Conservation (phyloP, 2,329 filamentous ascomycete genomes). For the Aspergillus tamarii region DNA sequence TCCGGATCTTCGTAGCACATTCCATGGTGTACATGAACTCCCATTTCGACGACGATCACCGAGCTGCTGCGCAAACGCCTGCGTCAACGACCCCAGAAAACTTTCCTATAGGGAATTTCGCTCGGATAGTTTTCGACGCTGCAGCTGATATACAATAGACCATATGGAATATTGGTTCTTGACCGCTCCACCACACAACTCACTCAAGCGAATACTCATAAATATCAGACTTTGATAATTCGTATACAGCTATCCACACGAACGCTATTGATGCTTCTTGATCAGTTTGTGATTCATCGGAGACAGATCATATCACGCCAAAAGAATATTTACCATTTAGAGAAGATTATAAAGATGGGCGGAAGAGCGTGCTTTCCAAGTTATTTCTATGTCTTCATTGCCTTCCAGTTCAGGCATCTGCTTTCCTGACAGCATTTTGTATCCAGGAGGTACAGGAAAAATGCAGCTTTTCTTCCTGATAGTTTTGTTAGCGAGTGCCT, state of each 20-base stretch:
- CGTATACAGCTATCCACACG: neutral
- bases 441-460: neutral
- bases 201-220: neutral
- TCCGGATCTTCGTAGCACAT: neutral
- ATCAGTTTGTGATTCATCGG: neutral
- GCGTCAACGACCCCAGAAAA: neutral
- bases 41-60: neutral
- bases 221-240: neutral
- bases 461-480: slow-evolving; percentile 9
- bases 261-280: neutral
- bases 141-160: slow-evolving; percentile 1
- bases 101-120: neutral
- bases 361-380: neutral
- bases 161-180: neutral
- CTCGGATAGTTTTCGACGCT: neutral
- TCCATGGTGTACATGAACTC: neutral
- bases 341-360: neutral
- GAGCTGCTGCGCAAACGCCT: neutral
- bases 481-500: slow-evolving; percentile 1
- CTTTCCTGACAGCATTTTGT: neutral
- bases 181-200: neutral
- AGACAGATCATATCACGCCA: slow-evolving; percentile 4
- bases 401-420: too few species aligned
- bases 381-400: neutral
- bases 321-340: neutral